Base-by-base conservation (phyloP, 345 rosid genomes). In the Melastoma malabathricum region DNA sequence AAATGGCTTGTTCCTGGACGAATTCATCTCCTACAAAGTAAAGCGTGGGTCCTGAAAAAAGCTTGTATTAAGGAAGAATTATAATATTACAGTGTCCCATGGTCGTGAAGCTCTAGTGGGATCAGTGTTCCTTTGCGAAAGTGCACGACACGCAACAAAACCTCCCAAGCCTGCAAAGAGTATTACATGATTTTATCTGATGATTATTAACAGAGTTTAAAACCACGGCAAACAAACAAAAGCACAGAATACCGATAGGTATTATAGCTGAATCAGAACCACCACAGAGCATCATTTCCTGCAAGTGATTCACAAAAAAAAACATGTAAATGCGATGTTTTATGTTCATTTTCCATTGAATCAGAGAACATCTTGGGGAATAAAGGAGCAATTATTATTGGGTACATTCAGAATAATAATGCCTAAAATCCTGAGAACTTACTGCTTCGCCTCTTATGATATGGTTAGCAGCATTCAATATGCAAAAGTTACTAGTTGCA, bases 271-370 rank as follows among this genome's bases (percentile, higher is more conserved):
- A 76, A 63, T 90, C 98, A 17, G 98, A 86, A 62, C 96, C 96
- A 59, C 98, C 98, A 70, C 89, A 86, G 59, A 90, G 94, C 98
- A 90, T 90, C 60, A 90, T 43, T 75, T 90, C 81, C 95, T 89
- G 75, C 62, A 66, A 62, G 27, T 44, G 66, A 16, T 52, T 27
- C 57, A 65, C 52, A 55, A 29, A 29, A n/a, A n/a, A n/a, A n/a
- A n/a, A n/a, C n/a, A n/a, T 29, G 38, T 29, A 29, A 29, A 29
- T 29, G 38, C 6, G 38, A 29, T 29, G 38, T 45, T 52, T 44
- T 62, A 50, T 59, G 23, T 27, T 49, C 19, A 52, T 9, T 57
- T 41, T 1, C 12, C 41, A 69, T 19, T 39, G 13, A 52, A 62
- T 19, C 29, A 14, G 41, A 13, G 44, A 27, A 31, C 51, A 10